Evolutionary conservation across 2,329 filamentous ascomycete species (phyloP).

Genomic region (Colletotrichum zoysiae): DNA sequence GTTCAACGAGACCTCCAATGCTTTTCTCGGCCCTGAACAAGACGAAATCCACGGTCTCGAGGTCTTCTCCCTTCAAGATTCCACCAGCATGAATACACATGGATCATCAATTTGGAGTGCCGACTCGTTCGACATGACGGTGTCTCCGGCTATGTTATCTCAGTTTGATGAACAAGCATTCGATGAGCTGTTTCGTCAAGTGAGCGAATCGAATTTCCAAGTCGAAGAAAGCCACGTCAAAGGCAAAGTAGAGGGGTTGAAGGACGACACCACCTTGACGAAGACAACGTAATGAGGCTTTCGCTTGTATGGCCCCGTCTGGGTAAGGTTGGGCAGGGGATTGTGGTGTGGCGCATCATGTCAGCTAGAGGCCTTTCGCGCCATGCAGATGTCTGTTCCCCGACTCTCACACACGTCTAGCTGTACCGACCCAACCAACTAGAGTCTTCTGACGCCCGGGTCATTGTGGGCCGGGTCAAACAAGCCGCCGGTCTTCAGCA

Average conservation of each 20-base stretch:
- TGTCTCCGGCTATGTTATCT: constrained; percentile 17
- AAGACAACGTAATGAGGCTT: background rate
- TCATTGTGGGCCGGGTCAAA: background rate
- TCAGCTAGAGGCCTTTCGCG: background rate
- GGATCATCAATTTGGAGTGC: background rate
- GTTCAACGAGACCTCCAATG: constrained; percentile 5
- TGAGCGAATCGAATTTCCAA: constrained; percentile 1
- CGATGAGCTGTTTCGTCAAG: constrained; percentile 22
- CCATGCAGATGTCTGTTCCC: background rate
- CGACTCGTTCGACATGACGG: constrained; percentile 12
- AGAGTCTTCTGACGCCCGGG: background rate
- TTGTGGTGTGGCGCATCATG: background rate
- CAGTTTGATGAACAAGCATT: constrained; percentile 20
- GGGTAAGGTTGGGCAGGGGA: background rate
- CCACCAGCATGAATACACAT: background rate
- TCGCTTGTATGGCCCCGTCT: too few relatives aligned
- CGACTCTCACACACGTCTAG: background rate
- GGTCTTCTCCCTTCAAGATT: constrained; percentile 11
- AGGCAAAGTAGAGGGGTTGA: background rate
- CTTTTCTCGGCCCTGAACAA: constrained; percentile 4
- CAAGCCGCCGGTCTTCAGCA: constrained; percentile 23
- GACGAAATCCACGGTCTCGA: constrained; percentile 17
- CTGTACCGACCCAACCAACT: background rate
- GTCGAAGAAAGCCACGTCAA: background rate
- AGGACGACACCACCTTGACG: background rate